phyloP scores from a whole-genome alignment of 805 yeast species.

The Hanseniaspora vineae region DNA sequence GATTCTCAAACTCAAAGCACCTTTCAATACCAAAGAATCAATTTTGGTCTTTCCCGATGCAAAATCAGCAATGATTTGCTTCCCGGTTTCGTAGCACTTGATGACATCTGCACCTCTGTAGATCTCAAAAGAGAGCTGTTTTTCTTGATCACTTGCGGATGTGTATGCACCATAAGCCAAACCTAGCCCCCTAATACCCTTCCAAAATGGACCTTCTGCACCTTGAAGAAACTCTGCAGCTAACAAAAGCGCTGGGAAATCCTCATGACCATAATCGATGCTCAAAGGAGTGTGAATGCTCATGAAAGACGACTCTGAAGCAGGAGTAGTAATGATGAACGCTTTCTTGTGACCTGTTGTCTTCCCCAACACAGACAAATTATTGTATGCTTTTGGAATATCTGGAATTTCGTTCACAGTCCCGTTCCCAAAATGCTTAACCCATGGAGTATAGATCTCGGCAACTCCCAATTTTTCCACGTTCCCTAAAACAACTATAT shows the following conservation, averaged over 20 bases:
- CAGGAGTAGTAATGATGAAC: constrained; percentile 58
- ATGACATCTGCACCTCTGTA: constrained; percentile 78
- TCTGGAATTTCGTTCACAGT: constrained; percentile 14
- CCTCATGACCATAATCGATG: constrained; percentile 33
- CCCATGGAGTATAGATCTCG: constrained; percentile 18
- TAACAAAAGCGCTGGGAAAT: constrained; percentile 55
- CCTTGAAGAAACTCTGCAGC: constrained; percentile 69
- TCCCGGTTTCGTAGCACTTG: constrained; percentile 48
- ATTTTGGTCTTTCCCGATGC: constrained; percentile 41
- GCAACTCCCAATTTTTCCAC: constrained; percentile 28
- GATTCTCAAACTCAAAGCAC: constrained; percentile 66
- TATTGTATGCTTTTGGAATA: constrained; percentile 41
- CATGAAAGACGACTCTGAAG: constrained; percentile 71
- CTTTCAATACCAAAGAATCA: constrained; percentile 49
- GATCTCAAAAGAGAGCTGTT: constrained; percentile 51
- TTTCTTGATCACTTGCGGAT: constrained; percentile 46
- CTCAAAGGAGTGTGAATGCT: constrained; percentile 32
- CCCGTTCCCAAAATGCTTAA: constrained; percentile 10
- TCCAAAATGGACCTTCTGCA: constrained; percentile 96
- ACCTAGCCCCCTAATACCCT: constrained; percentile 90
- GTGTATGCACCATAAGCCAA: constrained; percentile 80
- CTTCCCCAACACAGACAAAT: constrained; percentile 44
- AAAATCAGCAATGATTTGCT: constrained; percentile 46
- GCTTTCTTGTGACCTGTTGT: constrained; percentile 39
- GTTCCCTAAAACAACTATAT: constrained; percentile 64